These are phyloP conservation scores for Tolypocladium album DNA, from an alignment of 2,329 filamentous ascomycete species.

Conservation along the genomic window DNA sequence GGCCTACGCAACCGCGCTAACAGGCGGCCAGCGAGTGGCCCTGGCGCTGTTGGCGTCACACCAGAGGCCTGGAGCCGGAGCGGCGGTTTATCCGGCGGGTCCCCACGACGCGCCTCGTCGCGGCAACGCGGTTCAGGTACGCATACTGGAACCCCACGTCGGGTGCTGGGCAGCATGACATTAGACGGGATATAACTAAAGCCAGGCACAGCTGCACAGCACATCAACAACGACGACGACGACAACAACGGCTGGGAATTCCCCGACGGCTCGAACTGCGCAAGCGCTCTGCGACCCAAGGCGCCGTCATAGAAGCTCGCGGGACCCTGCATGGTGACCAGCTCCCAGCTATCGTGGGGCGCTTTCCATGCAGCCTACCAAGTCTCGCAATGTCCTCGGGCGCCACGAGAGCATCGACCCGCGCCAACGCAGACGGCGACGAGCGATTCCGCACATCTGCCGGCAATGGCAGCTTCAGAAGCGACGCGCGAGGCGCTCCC, in stretches of 20 bases:
- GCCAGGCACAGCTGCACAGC: background rate
- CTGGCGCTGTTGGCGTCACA: background rate
- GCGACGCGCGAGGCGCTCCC: constrained; percentile 25
- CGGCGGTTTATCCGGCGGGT: background rate
- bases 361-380: constrained; percentile 23
- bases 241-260: background rate
- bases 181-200: background rate
- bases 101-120: background rate
- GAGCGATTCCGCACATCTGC: constrained; percentile 26
- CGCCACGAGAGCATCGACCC: constrained; percentile 30
- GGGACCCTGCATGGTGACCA: background rate
- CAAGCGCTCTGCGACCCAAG: background rate
- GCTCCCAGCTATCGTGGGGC: constrained; percentile 1
- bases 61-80: background rate
- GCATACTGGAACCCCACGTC: background rate
- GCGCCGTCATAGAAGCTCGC: background rate
- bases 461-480: constrained; percentile 21
- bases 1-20: constrained; percentile 22
- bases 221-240: background rate
- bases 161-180: background rate
- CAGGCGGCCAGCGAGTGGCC: background rate
- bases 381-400: constrained; percentile 30
- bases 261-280: background rate
- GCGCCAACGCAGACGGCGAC: constrained; percentile 29
- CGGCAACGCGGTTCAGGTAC: background rate